phyloP scores from a whole-genome alignment of 176 grass and related monocot species.

The Oryza brachyantha region DNA sequence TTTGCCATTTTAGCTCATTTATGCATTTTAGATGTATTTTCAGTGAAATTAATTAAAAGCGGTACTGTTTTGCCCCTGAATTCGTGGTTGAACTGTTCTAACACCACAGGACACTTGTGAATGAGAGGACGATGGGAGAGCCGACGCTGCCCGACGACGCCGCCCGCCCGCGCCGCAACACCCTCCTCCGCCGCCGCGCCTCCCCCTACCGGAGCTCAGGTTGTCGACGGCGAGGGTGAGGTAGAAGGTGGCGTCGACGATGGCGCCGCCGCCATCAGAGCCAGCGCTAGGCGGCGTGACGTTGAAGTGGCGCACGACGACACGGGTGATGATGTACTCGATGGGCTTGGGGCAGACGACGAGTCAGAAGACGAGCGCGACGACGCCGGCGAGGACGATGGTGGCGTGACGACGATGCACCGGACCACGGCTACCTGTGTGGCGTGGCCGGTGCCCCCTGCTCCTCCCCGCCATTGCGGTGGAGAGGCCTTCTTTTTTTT shows the following conservation, averaged over 20 bases:
- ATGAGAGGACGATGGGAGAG: too few relatives aligned
- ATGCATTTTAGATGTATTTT: too few relatives aligned
- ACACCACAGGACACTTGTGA: too few relatives aligned
- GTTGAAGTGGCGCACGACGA: constrained; percentile 54
- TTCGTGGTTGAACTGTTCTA: too few relatives aligned
- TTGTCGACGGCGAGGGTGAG: constrained; percentile 58
- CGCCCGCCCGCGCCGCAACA: too few relatives aligned
- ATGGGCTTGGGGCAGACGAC: constrained; percentile 64
- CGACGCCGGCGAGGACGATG: constrained; percentile 46
- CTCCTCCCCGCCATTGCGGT: background rate
- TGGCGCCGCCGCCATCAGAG: background rate
- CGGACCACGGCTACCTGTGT: constrained; percentile 32
- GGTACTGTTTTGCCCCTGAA: too few relatives aligned
- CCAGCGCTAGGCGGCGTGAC: constrained; percentile 14
- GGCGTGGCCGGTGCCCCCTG: background rate
- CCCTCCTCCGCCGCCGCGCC: too few relatives aligned
- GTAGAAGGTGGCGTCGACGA: constrained; percentile 68
- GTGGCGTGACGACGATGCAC: constrained; percentile 43
- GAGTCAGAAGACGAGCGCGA: constrained; percentile 71
- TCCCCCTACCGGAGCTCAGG: too few relatives aligned
- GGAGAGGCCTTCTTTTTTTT: too few relatives aligned
- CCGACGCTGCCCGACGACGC: too few relatives aligned
- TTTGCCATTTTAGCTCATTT: too few relatives aligned
- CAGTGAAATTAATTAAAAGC: too few relatives aligned
- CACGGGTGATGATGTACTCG: constrained; percentile 53